Evolutionary conservation across 169 alveolate species (phyloP), one percentile per base, ranked within the genome.

Genomic region (Theileria equi): DNA sequence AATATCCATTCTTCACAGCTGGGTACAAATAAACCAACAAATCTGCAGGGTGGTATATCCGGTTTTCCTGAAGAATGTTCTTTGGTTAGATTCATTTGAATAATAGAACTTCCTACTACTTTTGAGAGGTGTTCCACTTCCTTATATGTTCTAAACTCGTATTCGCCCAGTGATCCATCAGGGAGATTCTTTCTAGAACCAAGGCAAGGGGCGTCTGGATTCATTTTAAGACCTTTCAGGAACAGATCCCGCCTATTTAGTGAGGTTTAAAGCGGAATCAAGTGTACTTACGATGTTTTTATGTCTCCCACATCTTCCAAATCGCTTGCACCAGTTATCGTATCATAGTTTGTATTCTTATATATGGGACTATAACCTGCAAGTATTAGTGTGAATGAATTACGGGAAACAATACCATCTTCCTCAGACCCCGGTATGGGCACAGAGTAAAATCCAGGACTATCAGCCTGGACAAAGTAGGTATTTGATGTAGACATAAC

Each of bases 1-100:
- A 89, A 65, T 31, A 84, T 72, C 94, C 94, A 89, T 74, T 89
- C 94, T 44, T 69, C 71, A 57, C 88, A 80, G 57, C 79, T 85
- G 25, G 92, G 86, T 49, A 85, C 50, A 35, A 77, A 85, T 17
- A 85, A 45, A 32, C 92, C 92, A 5, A 77, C 77, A 52, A 67
- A 34, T 45, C 38, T 77, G 5, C 59, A 50, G 16, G 76, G 35
- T 40, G 23, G 25, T n/a, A 58, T 32, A 16, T n/a, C 32, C n/a
- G 61, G 65, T 58, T 53, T 21, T 7, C 38, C 55, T 1, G 76
- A 28, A 11, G 48, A 45, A 36, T 77, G 86, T 16, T 44, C 69
- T 29, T 21, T 52, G 35, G 34, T 54, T 35, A 41, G 31, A 29
- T 43, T 54, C 5, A 53, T 49, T 25, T 66, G 67, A 5, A 47